Base-by-base conservation (phyloP, 495 filamentous ascomycete genomes). In the Penicillium fimorum region DNA sequence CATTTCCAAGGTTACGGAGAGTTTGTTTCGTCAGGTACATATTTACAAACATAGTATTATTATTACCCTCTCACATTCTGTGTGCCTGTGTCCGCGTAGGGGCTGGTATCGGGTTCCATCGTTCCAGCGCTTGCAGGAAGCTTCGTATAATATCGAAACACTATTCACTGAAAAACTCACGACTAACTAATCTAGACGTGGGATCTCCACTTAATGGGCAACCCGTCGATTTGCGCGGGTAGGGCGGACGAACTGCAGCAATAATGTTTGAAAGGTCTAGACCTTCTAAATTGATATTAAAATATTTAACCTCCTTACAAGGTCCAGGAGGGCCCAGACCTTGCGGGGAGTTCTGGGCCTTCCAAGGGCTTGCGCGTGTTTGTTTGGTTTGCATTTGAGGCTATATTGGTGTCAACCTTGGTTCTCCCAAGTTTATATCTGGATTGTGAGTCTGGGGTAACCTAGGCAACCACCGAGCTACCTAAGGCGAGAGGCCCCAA, bases 311-410 rank as follows among this genome's bases (percentile, higher is more conserved):
- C 58, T 53, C 58, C 56, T 52, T 53, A 37, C 33, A 46, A 52
- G 63, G 59, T 66, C 66, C 55, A 66, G 44, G 55, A 65, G 64
- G 68, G 71, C 60, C 71, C 62, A 66, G 71, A 60, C 69, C 71
- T 63, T 54, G 24, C 43, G 38, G 24, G 43, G 44, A 43, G 63
- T 66, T 70, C 69, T 72, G 68, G 69, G 66, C 67, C 62, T 33
- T 57, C 17, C 22, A 22, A 22, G 30, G 30, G 17, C 10, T 35
- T 15, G 20, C n/a, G 9, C n/a, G 25, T 44, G 52, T 47, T 49
- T 49, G 17, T 5, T n/a, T 49, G 3, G 47, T 49, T 49, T 49
- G 47, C 47, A 49, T 24, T 46, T 27, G 6, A 27, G 6, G 25
- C 25, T 27, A 27, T 7, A 27, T 27, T 27, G 25, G 25, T n/a